A percentile compares a stretch with the other conserved stretches of the same genome.
Conservation (phyloP, 208 protist species). For the Trypanosoma brucei region DNA sequence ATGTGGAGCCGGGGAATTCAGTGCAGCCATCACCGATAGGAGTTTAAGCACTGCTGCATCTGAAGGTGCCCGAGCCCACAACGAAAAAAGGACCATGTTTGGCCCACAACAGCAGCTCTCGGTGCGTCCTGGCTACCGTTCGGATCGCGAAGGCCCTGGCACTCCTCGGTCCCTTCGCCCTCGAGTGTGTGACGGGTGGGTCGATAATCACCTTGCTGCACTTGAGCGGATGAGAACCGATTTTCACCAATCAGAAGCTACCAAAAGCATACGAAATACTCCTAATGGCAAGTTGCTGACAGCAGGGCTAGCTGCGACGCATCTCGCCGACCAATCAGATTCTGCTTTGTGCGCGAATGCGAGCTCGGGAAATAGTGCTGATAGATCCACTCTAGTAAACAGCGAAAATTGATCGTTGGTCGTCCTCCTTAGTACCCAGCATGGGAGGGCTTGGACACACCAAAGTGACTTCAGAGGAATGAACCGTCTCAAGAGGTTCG, state of each 20-base stretch:
- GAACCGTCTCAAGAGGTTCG: no score
- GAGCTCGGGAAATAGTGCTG: background rate
- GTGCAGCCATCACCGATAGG: background rate
- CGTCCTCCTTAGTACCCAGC: background rate
- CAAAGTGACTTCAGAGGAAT: no score
- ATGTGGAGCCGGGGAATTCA: no score
- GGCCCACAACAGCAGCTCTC: background rate
- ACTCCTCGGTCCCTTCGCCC: conserved; percentile 11
- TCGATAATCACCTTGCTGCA: conserved; percentile 16
- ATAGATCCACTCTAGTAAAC: background rate
- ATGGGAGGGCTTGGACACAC: background rate
- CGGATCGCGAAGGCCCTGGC: conserved; percentile 3
- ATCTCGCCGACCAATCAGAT: background rate
- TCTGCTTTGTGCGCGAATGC: background rate
- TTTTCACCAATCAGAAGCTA: conserved; percentile 22
- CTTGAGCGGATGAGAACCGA: conserved; percentile 32
- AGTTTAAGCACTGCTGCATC: background rate
- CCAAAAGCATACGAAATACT: conserved; percentile 20
- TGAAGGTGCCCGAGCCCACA: background rate
- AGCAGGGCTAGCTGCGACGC: background rate
- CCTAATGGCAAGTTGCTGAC: conserved; percentile 2
- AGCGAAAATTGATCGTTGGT: background rate
- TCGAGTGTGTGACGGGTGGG: conserved; percentile 22
- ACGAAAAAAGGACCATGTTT: background rate
- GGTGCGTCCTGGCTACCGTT: background rate